phyloP scores from a whole-genome alignment of 495 filamentous ascomycete species.

The Rusavskia elegans region DNA sequence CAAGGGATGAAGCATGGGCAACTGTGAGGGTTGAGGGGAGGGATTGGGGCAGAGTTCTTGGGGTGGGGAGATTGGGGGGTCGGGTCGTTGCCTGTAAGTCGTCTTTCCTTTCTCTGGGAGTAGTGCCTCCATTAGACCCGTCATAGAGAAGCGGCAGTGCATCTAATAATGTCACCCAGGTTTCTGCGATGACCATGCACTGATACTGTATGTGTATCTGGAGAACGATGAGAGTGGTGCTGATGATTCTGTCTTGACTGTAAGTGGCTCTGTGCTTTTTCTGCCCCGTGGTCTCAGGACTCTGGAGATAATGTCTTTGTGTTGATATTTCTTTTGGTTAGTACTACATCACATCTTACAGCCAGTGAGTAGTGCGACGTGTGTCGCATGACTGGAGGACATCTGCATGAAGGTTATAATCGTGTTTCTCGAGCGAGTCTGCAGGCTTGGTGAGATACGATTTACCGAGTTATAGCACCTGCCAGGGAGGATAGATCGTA shows the following conservation, averaged over 20 bases:
- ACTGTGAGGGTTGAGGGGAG: conserved; percentile 76
- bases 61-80: conserved; percentile 74
- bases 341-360: conserved; percentile 48
- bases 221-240: conserved; percentile 48
- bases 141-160: too few relatives aligned
- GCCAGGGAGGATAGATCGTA: too few relatives aligned
- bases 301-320: neutral
- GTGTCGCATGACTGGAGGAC: too few relatives aligned
- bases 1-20: conserved; percentile 60
- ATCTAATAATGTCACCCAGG: conserved; percentile 18
- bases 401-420: too few relatives aligned
- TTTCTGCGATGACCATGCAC: conserved; percentile 59
- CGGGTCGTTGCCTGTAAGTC: conserved; percentile 75
- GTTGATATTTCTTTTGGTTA: conserved; percentile 10
- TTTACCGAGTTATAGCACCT: too few relatives aligned
- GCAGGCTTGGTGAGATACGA: too few relatives aligned
- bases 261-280: conserved; percentile 14
- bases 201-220: conserved; percentile 88
- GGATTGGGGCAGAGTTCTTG: conserved; percentile 82
- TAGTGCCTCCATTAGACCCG: too few relatives aligned
- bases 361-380: neutral
- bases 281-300: neutral
- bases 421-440: too few relatives aligned
- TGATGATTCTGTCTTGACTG: conserved; percentile 69
- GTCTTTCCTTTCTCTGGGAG: conserved; percentile 21